Evolutionary conservation across 441 rosid genomes (phyloP).

Genomic region (Bruguiera hainesii): DNA sequence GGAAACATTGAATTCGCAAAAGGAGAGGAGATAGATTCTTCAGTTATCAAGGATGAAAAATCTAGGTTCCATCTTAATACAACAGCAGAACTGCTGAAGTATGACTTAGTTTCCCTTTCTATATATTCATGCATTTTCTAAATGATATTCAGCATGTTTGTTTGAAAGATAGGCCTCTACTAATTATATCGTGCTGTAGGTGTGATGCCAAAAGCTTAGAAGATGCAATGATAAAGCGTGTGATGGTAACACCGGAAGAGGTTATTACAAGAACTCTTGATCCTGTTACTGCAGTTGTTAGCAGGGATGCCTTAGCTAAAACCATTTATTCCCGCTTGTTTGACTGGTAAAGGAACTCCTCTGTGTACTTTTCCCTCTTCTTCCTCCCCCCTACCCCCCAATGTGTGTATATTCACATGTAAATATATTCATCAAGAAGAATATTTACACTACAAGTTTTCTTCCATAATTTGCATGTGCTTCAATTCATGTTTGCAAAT

Average conservation of each 20-base stretch:
- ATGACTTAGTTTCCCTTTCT: constrained; percentile 21
- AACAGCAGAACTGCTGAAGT: constrained; percentile 91
- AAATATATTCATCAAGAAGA: neutral
- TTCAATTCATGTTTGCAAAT: constrained; percentile 8
- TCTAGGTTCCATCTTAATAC: constrained; percentile 80
- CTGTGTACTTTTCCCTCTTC: neutral
- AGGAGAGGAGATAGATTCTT: constrained; percentile 90
- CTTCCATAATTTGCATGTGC: neutral
- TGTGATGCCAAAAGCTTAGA: constrained; percentile 95
- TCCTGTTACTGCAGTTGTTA: constrained; percentile 75
- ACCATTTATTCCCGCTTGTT: constrained; percentile 95
- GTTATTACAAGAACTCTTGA: constrained; percentile 97
- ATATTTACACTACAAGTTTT: too few species aligned
- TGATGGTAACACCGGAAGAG: constrained; percentile 99
- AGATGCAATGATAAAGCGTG: constrained; percentile 97
- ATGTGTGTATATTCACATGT: constrained; percentile 4
- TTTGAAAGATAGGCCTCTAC: constrained; percentile 21
- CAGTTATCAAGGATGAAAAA: constrained; percentile 89
- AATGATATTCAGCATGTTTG: constrained; percentile 9
- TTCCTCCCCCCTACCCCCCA: neutral
- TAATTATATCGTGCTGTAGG: constrained; percentile 39
- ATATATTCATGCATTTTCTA: constrained; percentile 14
- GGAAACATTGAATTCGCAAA: constrained; percentile 92
- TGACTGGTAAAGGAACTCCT: constrained; percentile 69
- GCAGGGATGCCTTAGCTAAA: constrained; percentile 99